Percentiles rank a stretch among this genome's conserved stretches.
phyloP scores from a whole-genome alignment of 495 filamentous ascomycete genomes.

The Aspergillus avenaceus region DNA sequence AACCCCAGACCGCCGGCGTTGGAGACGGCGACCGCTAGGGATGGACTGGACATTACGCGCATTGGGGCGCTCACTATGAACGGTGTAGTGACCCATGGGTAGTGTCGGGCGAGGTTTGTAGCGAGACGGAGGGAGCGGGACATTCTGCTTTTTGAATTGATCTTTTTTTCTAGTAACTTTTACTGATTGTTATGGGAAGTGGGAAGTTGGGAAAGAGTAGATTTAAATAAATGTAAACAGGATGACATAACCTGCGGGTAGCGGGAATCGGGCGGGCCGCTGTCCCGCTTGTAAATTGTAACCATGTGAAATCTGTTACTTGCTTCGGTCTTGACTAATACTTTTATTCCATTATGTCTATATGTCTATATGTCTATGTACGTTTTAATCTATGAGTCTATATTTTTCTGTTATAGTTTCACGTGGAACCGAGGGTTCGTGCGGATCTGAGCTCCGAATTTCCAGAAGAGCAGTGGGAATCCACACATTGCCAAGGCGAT shows the following conservation, averaged over 20 bases:
- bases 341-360: too few species aligned
- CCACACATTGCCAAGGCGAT: slow-evolving; percentile 36
- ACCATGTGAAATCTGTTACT: too few species aligned
- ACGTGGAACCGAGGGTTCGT: slow-evolving; percentile 19
- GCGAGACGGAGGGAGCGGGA: not conserved
- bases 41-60: slow-evolving; percentile 61
- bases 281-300: too few species aligned
- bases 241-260: too few species aligned
- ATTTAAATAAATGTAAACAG: too few species aligned
- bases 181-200: not conserved
- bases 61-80: slow-evolving; percentile 69
- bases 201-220: not conserved
- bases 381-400: too few species aligned
- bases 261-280: too few species aligned
- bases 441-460: slow-evolving; percentile 31
- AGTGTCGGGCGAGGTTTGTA: slow-evolving; percentile 28
- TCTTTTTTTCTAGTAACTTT: not conserved
- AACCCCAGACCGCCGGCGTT: slow-evolving; percentile 64
- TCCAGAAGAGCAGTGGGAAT: slow-evolving; percentile 36
- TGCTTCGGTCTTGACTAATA: too few species aligned
- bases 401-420: slow-evolving; percentile 11
- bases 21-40: slow-evolving; percentile 55
- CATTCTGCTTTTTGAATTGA: not conserved
- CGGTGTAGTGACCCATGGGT: slow-evolving; percentile 61
- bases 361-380: too few species aligned